Evolutionary conservation across 768 basidiomycete genomes (phyloP).

Genomic region (Tremella mesenterica): DNA sequence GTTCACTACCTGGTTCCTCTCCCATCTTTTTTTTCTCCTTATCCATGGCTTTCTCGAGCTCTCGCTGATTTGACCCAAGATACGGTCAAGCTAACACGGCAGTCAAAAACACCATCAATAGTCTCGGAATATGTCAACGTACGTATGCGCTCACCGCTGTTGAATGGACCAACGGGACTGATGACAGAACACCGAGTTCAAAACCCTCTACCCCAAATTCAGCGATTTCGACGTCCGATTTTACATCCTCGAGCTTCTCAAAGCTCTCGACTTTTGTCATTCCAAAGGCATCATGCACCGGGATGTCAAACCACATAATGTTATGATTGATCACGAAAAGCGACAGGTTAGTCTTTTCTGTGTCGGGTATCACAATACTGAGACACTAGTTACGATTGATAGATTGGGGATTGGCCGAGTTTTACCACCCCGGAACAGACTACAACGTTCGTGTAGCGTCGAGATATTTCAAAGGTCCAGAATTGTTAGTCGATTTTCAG

Average conservation of each 20-base stretch:
- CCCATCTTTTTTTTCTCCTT: background rate
- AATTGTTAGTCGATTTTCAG: conserved; percentile 92
- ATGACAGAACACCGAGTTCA: conserved; percentile 78
- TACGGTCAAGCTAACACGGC: conserved; percentile 19
- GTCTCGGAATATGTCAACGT: conserved; percentile 92
- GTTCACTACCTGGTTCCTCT: background rate
- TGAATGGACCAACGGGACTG: background rate
- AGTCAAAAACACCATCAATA: conserved; percentile 92
- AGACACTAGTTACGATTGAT: conserved; percentile 71
- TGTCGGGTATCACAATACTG: background rate
- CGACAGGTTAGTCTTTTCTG: conserved; percentile 58
- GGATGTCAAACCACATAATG: conserved; percentile 97
- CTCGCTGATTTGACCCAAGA: background rate
- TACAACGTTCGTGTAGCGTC: conserved; percentile 97
- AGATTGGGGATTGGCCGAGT: conserved; percentile 98
- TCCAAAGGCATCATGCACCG: conserved; percentile 98
- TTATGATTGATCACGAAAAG: conserved; percentile 98
- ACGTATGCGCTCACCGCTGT: conserved; percentile 9
- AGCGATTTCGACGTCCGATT: conserved; percentile 90
- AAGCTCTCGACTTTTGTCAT: conserved; percentile 95
- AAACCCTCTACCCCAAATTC: conserved; percentile 88
- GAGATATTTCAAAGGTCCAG: conserved; percentile 96
- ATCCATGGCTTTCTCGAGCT: background rate
- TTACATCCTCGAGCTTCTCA: conserved; percentile 94
- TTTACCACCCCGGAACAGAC: conserved; percentile 94